Percentiles rank a stretch among this genome's conserved stretches.
Evolutionary conservation across 2,329 filamentous ascomycete genomes (phyloP).

Genomic region (Fusarium chlamydosporum): DNA sequence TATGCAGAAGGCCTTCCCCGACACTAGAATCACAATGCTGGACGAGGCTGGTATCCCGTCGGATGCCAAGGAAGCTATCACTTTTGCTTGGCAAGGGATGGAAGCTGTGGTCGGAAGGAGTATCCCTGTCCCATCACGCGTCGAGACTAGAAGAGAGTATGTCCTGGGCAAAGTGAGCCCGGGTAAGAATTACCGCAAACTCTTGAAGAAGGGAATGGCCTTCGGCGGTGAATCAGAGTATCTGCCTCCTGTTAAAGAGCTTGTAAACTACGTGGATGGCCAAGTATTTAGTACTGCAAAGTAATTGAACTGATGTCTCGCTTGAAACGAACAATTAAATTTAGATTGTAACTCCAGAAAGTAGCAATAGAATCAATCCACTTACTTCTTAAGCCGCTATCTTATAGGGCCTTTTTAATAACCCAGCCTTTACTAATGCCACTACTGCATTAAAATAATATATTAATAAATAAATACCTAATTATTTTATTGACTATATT

Average conservation of each 20-base stretch:
- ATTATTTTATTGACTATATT: too few species aligned
- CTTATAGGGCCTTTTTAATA: too few species aligned
- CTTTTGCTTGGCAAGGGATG: constrained; percentile 5
- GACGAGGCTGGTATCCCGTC: constrained; percentile 4
- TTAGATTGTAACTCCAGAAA: too few species aligned
- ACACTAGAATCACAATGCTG: constrained; percentile 1
- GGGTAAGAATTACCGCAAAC: neutral
- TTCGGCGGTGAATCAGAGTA: neutral
- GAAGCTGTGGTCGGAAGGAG: constrained; percentile 1
- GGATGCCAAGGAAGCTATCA: constrained; percentile 8
- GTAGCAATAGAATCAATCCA: too few species aligned
- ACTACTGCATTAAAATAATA: too few species aligned
- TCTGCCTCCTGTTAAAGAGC: neutral
- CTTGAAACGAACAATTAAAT: too few species aligned
- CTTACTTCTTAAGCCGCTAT: too few species aligned
- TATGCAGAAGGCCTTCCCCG: neutral
- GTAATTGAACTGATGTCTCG: neutral
- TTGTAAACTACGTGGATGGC: constrained; percentile 1
- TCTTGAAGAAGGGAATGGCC: constrained; percentile 1
- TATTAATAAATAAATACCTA: too few species aligned
- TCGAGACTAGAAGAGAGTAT: constrained; percentile 2
- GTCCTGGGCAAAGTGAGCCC: neutral
- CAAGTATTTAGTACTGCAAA: neutral
- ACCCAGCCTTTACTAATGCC: too few species aligned
- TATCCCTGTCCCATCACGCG: neutral